A percentile compares a stretch with the other conserved stretches of the same genome.
Evolutionary conservation across 2,329 filamentous ascomycete genomes (phyloP).

Genomic region (Ceratocystiopsis minuta): DNA sequence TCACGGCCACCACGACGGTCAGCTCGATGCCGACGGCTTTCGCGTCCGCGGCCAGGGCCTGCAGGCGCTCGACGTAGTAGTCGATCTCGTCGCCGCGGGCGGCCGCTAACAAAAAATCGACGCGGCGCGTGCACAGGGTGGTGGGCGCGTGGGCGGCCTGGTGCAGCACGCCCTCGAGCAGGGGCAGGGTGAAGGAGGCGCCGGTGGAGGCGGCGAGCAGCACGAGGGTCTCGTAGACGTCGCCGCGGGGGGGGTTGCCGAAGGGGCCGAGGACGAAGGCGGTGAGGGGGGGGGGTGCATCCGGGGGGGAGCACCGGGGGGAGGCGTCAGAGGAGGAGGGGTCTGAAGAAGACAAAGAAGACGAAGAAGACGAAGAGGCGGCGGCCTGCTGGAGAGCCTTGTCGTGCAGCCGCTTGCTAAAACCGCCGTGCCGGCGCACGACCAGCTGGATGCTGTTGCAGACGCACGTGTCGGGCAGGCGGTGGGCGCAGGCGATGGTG

Average conservation of each 20-base stretch:
- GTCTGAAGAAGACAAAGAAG: no score
- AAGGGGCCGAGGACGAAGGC: conserved; percentile 38
- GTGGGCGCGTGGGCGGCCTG: conserved; percentile 20
- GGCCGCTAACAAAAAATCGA: conserved; percentile 35
- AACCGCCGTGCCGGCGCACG: conserved; percentile 35
- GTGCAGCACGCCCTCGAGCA: conserved; percentile 35
- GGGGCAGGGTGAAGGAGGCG: conserved; percentile 42
- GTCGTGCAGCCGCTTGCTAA: conserved; percentile 34
- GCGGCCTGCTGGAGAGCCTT: conserved; percentile 26
- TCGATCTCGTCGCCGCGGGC: conserved; percentile 33
- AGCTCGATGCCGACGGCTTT: conserved; percentile 29
- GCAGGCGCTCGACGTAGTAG: conserved; percentile 34
- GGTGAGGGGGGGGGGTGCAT: conserved; percentile 16
- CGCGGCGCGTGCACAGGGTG: conserved; percentile 29
- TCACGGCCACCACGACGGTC: conserved; percentile 35
- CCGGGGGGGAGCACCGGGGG: no score
- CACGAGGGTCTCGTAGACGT: conserved; percentile 40
- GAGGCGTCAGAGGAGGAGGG: no score
- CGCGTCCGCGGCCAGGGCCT: conserved; percentile 25
- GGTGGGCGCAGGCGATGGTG: conserved; percentile 40
- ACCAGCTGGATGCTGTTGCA: conserved; percentile 44
- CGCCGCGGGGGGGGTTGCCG: conserved; percentile 35
- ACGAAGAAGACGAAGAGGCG: no score
- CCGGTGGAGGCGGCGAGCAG: conserved; percentile 44
- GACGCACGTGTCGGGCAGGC: conserved; percentile 29